phyloP scores from a whole-genome alignment of 2,329 filamentous ascomycete species.

The Pyrenophora seminiperda region DNA sequence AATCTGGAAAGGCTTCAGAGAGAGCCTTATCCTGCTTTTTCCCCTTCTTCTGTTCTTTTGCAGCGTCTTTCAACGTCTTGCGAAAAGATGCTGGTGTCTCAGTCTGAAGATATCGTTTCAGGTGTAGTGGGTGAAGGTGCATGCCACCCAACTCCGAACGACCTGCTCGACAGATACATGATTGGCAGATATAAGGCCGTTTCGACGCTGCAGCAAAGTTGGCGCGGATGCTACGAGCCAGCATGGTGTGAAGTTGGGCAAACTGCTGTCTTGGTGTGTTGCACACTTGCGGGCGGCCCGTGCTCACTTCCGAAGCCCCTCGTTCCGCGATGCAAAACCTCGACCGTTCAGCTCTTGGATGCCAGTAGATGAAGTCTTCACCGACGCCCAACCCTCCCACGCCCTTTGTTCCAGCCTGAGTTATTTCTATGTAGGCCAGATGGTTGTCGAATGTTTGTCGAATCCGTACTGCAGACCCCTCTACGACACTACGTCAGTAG shows the following conservation, averaged over 20 bases:
- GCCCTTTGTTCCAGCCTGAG: neutral
- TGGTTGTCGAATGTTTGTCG: neutral
- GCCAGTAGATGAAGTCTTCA: neutral
- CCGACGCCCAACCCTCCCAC: conserved; percentile 8
- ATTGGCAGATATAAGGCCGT: conserved; percentile 37
- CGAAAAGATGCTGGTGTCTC: conserved; percentile 37
- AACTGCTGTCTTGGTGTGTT: conserved; percentile 19
- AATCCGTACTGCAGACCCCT: neutral
- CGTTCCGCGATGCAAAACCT: no score
- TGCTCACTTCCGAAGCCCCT: conserved; percentile 19
- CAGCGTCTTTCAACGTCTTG: conserved; percentile 47
- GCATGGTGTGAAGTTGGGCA: conserved; percentile 37
- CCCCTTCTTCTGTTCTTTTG: conserved; percentile 41
- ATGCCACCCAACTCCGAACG: conserved; percentile 21
- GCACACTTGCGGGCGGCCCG: conserved; percentile 31
- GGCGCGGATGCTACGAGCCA: conserved; percentile 28
- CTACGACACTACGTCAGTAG: no score
- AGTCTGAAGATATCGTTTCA: conserved; percentile 33
- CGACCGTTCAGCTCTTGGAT: conserved; percentile 1
- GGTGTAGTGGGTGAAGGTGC: neutral
- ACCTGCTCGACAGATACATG: conserved; percentile 32
- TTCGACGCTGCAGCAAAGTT: conserved; percentile 28
- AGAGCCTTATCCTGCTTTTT: neutral
- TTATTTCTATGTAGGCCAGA: neutral
- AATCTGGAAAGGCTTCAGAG: conserved; percentile 1